These are phyloP conservation scores for Sugiyamaella paludigena DNA, from an alignment of 1,139 yeast genomes.

Conservation along the genomic window DNA sequence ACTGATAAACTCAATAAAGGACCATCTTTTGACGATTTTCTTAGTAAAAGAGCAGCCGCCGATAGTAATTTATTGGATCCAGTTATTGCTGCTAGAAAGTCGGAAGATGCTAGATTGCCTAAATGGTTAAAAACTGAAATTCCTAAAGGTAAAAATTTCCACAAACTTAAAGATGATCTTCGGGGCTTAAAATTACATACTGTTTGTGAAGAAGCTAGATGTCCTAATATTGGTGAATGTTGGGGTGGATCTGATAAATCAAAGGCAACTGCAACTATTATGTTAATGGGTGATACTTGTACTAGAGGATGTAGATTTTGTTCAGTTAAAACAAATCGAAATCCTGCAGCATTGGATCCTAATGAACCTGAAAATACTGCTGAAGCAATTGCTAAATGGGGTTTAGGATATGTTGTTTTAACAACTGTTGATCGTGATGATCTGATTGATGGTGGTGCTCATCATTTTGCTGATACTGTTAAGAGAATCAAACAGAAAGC, in stretches of 20 bases:
- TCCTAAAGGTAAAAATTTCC: slow-evolving; percentile 85
- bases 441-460: slow-evolving; percentile 86
- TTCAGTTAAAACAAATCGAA: slow-evolving; percentile 88
- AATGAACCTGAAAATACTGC: slow-evolving; percentile 98
- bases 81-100: slow-evolving; percentile 55
- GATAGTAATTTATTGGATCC: slow-evolving; percentile 50
- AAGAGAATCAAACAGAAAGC: slow-evolving; percentile 79
- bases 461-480: slow-evolving; percentile 88
- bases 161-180: slow-evolving; percentile 78
- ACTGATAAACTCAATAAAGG: slow-evolving; percentile 75
- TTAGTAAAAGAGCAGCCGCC: slow-evolving; percentile 69
- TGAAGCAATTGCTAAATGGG: slow-evolving; percentile 97
- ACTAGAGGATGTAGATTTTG: slow-evolving; percentile 98
- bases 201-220: slow-evolving; percentile 97
- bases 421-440: slow-evolving; percentile 99
- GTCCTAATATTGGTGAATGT: slow-evolving; percentile 98
- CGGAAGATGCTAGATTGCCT: slow-evolving; percentile 77
- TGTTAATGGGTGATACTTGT: slow-evolving; percentile 98
- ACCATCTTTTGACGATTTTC: slow-evolving; percentile 90
- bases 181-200: slow-evolving; percentile 86
- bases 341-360: slow-evolving; percentile 88
- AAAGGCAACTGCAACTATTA: slow-evolving; percentile 98
- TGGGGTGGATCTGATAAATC: slow-evolving; percentile 96
- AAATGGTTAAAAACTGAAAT: slow-evolving; percentile 93
- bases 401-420: slow-evolving; percentile 93